These are phyloP conservation scores for Geosmithia morbida DNA, from an alignment of 2,329 filamentous ascomycete species.

Conservation along the genomic window DNA sequence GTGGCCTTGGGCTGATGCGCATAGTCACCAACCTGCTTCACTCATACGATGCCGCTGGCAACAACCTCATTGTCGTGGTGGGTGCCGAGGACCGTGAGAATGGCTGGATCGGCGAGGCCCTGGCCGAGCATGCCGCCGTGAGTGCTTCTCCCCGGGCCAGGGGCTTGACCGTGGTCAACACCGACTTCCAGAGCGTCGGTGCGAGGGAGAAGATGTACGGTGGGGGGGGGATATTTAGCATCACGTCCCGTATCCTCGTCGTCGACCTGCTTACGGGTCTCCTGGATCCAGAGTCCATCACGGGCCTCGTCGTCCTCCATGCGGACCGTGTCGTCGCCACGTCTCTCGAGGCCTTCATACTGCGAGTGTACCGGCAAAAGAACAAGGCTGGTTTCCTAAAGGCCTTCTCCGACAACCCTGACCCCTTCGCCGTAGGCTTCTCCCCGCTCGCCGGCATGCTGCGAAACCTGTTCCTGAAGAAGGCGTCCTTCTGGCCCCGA, in stretches of 20 bases:
- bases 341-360: constrained; percentile 85
- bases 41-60: constrained; percentile 89
- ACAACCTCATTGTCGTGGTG: constrained; percentile 79
- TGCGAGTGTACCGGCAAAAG: constrained; percentile 84
- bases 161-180: constrained; percentile 85
- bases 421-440: constrained; percentile 81
- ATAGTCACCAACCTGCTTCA: constrained; percentile 93
- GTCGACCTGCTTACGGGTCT: constrained; percentile 82
- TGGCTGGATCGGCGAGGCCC: constrained; percentile 88
- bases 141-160: constrained; percentile 71
- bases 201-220: constrained; percentile 85
- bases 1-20: constrained; percentile 81
- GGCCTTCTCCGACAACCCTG: constrained; percentile 86
- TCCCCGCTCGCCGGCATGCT: constrained; percentile 80
- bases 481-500: constrained; percentile 79
- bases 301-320: constrained; percentile 76
- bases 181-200: constrained; percentile 77
- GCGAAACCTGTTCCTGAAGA: constrained; percentile 75
- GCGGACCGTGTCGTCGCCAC: constrained; percentile 78
- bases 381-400: constrained; percentile 93
- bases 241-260: constrained; percentile 89
- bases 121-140: constrained; percentile 89
- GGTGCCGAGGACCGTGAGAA: constrained; percentile 89
- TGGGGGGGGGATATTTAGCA: constrained; percentile 81
- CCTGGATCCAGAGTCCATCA: constrained; percentile 70